phyloP scores from a whole-genome alignment of 1,139 yeast genomes.

The Blastobotrys buckinghamii region DNA sequence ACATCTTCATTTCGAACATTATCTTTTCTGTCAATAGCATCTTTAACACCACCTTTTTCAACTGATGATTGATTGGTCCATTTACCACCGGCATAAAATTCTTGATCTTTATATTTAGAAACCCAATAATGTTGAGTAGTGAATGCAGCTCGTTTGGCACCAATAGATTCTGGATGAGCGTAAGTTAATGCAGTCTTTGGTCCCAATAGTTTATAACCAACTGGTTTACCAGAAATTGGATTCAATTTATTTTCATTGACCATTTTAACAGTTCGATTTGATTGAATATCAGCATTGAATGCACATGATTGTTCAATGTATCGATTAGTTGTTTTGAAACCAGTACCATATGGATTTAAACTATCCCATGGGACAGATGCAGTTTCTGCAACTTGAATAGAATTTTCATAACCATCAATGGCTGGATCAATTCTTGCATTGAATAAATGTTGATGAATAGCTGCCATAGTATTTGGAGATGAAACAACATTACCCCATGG shows the following conservation, averaged over 20 bases:
- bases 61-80: conserved; percentile 67
- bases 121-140: conserved; percentile 77
- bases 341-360: conserved; percentile 68
- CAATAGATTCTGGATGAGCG: conserved; percentile 59
- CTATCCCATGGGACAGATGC: conserved; percentile 54
- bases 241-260: conserved; percentile 68
- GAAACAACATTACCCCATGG: conserved; percentile 85
- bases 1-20: conserved; percentile 72
- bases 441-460: conserved; percentile 83
- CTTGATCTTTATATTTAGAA: conserved; percentile 62
- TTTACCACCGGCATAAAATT: conserved; percentile 70
- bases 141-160: conserved; percentile 60
- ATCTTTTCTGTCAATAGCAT: conserved; percentile 62
- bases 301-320: conserved; percentile 66
- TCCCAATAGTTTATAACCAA: conserved; percentile 73
- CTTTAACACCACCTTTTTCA: conserved; percentile 58
- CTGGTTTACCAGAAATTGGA: conserved; percentile 70
- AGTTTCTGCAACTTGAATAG: conserved; percentile 64
- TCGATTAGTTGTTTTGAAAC: conserved; percentile 61
- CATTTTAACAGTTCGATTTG: conserved; percentile 72
- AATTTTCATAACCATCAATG: conserved; percentile 74
- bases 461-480: conserved; percentile 73
- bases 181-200: conserved; percentile 72
- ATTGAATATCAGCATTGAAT: conserved; percentile 69
- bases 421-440: conserved; percentile 86